Conservation (phyloP, 2,329 filamentous ascomycete genomes). For the Aphanoascus verrucosus region DNA sequence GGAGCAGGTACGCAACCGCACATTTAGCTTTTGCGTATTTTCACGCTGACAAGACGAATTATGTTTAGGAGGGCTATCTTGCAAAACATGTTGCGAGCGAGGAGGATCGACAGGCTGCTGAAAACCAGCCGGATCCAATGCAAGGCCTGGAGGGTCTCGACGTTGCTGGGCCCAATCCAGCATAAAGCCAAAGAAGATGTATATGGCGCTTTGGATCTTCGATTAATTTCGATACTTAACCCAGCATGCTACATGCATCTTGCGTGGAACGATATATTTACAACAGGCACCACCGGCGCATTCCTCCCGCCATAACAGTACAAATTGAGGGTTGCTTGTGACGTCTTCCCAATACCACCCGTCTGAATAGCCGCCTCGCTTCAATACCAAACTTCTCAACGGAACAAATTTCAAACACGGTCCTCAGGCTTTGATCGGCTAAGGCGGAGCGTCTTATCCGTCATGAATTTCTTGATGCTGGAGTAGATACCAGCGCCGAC, state of each 20-base stretch:
- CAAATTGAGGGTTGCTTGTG: constrained; percentile 8
- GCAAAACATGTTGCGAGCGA: constrained; percentile 77
- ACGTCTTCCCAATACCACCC: neutral
- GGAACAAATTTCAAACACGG: constrained; percentile 17
- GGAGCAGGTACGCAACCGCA: constrained; percentile 65
- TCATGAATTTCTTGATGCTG: constrained; percentile 64
- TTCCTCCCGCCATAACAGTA: constrained; percentile 11
- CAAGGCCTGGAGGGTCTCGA: constrained; percentile 87
- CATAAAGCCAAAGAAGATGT: constrained; percentile 37
- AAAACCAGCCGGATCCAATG: constrained; percentile 69
- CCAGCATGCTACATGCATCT: neutral
- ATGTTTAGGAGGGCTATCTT: constrained; percentile 73
- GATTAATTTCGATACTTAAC: constrained; percentile 1
- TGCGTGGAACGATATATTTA: constrained; percentile 11
- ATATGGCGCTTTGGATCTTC: neutral
- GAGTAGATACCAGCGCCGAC: constrained; percentile 75
- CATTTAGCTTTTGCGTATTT: neutral
- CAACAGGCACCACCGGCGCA: constrained; percentile 2
- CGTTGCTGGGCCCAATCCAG: constrained; percentile 79
- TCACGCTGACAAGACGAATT: constrained; percentile 5
- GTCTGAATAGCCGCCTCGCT: neutral
- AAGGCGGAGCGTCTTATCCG: constrained; percentile 88
- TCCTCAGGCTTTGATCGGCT: constrained; percentile 52
- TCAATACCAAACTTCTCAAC: neutral
- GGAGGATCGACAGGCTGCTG: constrained; percentile 57